Evolutionary conservation across 2,329 filamentous ascomycete genomes (phyloP), one percentile per base, ranked within the genome.

Genomic region (Diaporthe sp.): DNA sequence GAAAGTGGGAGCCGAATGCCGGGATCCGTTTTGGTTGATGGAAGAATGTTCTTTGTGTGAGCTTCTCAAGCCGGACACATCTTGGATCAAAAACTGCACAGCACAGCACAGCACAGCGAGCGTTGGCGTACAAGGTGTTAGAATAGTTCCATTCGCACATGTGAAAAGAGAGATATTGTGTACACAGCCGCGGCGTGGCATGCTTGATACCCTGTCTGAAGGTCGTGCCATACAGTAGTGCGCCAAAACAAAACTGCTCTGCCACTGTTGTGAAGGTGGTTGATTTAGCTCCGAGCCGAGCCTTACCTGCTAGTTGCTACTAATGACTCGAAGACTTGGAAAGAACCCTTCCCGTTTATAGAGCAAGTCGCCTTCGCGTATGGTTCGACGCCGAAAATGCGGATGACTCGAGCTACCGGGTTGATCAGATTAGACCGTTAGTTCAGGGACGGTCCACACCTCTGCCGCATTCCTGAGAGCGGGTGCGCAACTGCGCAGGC

Each of bases 1-100:
- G 87, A 47, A 88, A 86, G 1, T 93, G 91, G 91, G 90, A 92
- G 77, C 89, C 90, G 1, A 87, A 82, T 57, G 85, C 86, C 52
- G 90, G 90, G 4, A 88, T 93, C 77, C 86, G 88, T 71, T 92
- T 92, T 82, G 86, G 86, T 0, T 88, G 47, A 72, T 35, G 61
- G 42, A 17, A 17, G 30, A 52, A 8, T 15, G 12, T n/a, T 50
- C 3, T 15, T n/a, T 4, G 30, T 47, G 60, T 17, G 45, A 25
- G 61, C 45, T 52, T 38, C 30, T 52, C 28, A 38, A 10, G 30
- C n/a, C n/a, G n/a, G n/a, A n/a, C n/a, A n/a, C n/a, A n/a, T n/a
- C n/a, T n/a, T n/a, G n/a, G n/a, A n/a, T n/a, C n/a, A n/a, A n/a
- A n/a, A n/a, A n/a, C 19, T 25, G 45, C 30, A 38, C 47, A 40